Evolutionary conservation across 2,329 filamentous ascomycete species (phyloP), one percentile per base, ranked within the genome.

Genomic region (Triangularia setosa): DNA sequence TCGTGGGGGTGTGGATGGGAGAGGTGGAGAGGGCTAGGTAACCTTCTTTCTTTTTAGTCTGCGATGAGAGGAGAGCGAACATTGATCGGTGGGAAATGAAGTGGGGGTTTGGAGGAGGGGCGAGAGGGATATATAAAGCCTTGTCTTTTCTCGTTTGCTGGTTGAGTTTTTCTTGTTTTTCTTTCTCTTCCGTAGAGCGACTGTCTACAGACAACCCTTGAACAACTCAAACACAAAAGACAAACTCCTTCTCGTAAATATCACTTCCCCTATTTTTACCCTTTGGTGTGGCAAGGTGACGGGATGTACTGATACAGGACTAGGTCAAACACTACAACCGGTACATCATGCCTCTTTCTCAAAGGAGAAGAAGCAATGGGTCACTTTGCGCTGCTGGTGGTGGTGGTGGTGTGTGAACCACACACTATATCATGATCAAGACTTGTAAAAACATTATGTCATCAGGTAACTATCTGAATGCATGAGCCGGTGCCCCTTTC

Each of bases 391-490:
- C 40, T 48, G 40, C 40, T 48, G 40, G 40, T 48, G 33, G 3
- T 40, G 33, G 57, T 16, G 33, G 57, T 40, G 33, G 33, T 12
- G 33, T 33, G 6, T 59, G 33, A 48, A 27, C 21, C 40, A 30
- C 25, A 21, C 55, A 57, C 11, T 14, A 35, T 9, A 57, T 18
- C 55, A 60, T 60, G 58, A 60, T 60, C 58, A 60, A 60, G 40
- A 52, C 4, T 7, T 52, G 18, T 18, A 25, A 60, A 33, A 25
- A 30, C 25, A 60, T 53, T 23, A 60, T 60, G 57, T 65, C 64
- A 70, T 73, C 73, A 74, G 73, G 73, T 74, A 70, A 75, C 65
- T 72, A 72, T 72, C 72, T 73, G 68, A 73, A 69, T 64, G 72
- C 71, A 73, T 75, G 73, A 73, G 74, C 74, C 74, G 74, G 74